A percentile compares a stretch with the other conserved stretches of the same genome.
Conservation (phyloP, 257 asterid species). For the Forsythia viridissima region DNA sequence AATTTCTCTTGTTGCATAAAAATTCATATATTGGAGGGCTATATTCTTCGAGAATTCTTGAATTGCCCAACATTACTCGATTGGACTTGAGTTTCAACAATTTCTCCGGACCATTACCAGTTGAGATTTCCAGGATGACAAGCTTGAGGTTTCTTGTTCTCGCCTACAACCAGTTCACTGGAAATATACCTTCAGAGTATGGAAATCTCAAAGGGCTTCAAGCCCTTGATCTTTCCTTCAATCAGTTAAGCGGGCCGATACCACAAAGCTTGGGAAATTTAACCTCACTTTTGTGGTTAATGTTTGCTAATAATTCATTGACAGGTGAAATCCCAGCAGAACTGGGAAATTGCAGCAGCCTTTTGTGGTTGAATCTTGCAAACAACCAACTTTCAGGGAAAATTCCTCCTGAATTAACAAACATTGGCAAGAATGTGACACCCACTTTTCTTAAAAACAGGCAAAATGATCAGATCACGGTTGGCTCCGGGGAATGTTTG, state of each 20-base stretch:
- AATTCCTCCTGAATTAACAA: constrained; percentile 54
- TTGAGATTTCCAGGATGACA: constrained; percentile 51
- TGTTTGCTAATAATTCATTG: constrained; percentile 78
- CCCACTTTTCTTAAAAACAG: constrained; percentile 67
- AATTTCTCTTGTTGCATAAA: constrained; percentile 59
- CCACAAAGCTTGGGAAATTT: constrained; percentile 68
- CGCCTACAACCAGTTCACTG: constrained; percentile 68
- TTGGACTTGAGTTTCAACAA: constrained; percentile 80
- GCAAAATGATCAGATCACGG: constrained; percentile 34
- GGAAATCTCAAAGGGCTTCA: constrained; percentile 69
- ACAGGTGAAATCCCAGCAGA: constrained; percentile 65
- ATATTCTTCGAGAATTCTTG: constrained; percentile 56
- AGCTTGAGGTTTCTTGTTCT: constrained; percentile 69
- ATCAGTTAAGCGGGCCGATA: constrained; percentile 53
- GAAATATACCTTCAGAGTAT: constrained; percentile 69
- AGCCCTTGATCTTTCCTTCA: constrained; percentile 86
- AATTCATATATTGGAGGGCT: constrained; percentile 70
- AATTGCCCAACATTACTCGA: constrained; percentile 53
- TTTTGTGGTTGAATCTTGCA: constrained; percentile 81
- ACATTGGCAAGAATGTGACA: constrained; percentile 51
- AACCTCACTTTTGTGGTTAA: constrained; percentile 79
- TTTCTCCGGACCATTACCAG: constrained; percentile 70
- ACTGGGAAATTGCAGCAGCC: constrained; percentile 82
- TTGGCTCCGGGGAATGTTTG: constrained; percentile 86
- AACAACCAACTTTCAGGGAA: constrained; percentile 59